phyloP scores from a whole-genome alignment of 768 basidiomycete species.

The Kondoa malvinella region DNA sequence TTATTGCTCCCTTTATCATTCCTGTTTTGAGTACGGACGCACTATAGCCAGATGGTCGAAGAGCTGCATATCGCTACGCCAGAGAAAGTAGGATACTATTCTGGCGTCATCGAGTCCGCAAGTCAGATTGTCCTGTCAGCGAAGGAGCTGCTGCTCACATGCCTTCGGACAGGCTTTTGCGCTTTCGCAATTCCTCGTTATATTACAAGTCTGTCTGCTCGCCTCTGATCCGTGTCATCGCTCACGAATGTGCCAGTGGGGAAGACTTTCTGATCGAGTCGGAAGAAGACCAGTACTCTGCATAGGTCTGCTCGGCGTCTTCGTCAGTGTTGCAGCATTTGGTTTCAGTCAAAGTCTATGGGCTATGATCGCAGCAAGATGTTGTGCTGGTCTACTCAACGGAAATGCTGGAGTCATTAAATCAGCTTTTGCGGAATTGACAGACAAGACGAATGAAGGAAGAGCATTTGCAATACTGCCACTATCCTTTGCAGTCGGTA shows the following conservation, averaged over 20 bases:
- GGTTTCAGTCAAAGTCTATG: constrained; percentile 17
- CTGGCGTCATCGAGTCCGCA: constrained; percentile 18
- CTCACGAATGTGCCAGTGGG: too few species aligned
- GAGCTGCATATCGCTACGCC: constrained; percentile 11
- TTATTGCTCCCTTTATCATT: constrained; percentile 14
- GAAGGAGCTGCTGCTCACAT: too few species aligned
- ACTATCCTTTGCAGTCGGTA: constrained; percentile 19
- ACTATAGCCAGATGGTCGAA: constrained; percentile 12
- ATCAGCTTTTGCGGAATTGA: constrained; percentile 20
- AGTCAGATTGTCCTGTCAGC: too few species aligned
- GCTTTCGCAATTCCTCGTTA: constrained; percentile 20
- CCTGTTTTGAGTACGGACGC: too few species aligned
- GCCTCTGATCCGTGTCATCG: too few species aligned
- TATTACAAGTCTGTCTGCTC: too few species aligned
- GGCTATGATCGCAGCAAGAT: constrained; percentile 18
- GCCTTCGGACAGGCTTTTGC: too few species aligned
- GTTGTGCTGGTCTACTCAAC: constrained; percentile 13
- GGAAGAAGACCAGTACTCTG: constrained; percentile 27
- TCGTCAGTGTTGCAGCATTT: constrained; percentile 21
- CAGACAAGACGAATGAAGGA: constrained; percentile 25
- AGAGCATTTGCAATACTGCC: constrained; percentile 24
- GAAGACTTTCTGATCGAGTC: constrained; percentile 23
- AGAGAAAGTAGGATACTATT: constrained; percentile 13
- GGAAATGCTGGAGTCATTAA: constrained; percentile 19
- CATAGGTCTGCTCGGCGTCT: constrained; percentile 21